Percentiles rank a stretch among this genome's conserved stretches.
Conservation (phyloP, 805 yeast species). For the Candida qinlingensis region DNA sequence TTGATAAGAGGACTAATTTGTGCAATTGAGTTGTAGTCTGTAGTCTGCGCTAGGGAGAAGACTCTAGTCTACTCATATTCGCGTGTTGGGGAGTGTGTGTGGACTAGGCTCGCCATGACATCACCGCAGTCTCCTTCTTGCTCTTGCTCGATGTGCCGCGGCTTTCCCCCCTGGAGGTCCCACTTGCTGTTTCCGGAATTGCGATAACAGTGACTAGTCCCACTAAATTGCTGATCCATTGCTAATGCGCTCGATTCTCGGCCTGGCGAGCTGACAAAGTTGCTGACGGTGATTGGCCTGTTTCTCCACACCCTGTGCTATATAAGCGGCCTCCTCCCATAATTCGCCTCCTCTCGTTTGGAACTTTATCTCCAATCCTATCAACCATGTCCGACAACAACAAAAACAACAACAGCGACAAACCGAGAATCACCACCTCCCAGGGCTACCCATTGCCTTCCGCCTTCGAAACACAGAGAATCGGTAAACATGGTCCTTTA, state of each 20-base stretch:
- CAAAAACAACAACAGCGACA: slow-evolving; percentile 9
- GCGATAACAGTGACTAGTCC: background rate
- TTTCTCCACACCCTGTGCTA: slow-evolving; percentile 9
- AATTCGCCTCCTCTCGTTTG: background rate
- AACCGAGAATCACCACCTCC: slow-evolving; percentile 62
- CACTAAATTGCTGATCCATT: background rate
- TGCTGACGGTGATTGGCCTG: slow-evolving; percentile 12
- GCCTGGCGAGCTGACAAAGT: slow-evolving; percentile 13
- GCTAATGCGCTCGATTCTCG: background rate
- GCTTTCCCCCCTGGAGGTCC: background rate
- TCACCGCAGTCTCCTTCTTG: background rate
- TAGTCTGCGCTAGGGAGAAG: too few relatives aligned
- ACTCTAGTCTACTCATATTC: too few relatives aligned
- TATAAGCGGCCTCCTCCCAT: background rate
- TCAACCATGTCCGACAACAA: too few relatives aligned
- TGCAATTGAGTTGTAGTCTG: too few relatives aligned
- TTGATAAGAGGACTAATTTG: too few relatives aligned
- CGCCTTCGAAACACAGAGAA: slow-evolving; percentile 71
- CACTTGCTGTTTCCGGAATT: slow-evolving; percentile 1
- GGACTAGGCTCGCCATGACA: background rate
- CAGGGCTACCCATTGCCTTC: slow-evolving; percentile 75
- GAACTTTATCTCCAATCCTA: too few relatives aligned
- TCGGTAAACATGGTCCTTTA: slow-evolving; percentile 74
- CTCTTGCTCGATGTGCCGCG: background rate
- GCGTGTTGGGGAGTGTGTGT: too few relatives aligned